Base-by-base conservation (phyloP, 1,139 yeast species). In the Saccharomycopsis hybrid region DNA sequence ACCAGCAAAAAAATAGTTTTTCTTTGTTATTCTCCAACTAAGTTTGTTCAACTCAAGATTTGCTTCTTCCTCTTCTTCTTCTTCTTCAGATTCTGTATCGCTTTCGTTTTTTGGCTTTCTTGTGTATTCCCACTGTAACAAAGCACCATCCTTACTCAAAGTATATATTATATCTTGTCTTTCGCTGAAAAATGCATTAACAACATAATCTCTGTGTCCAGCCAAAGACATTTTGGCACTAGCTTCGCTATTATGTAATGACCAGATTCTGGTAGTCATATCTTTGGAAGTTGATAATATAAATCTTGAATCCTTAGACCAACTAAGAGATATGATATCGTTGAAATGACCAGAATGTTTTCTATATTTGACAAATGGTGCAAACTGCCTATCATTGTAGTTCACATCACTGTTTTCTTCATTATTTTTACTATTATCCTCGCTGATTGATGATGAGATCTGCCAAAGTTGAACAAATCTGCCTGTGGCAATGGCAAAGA, bases 271-370 rank as follows among this genome's bases (percentile, higher is more conserved):
- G 1, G 96, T 80, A 0, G 97, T 85, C 76, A 92, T 73, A 68
- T 92, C 99, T 62, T 86, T 87, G 28, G 96, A 85, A 1, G 96
- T 77, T 3, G 96, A 80, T 41, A 92, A 71, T 61, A 92, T 77
- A 63, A 89, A 92, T 58, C 96, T 74, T 4, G 96, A 86, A 65
- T 92, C 98, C 36, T 73, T 75, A 0, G 97, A 87, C 98, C 98
- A 92, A 4, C 86, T 75, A 7, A 92, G 67, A 5, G 87, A 78
- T 1, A 80, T 76, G 29, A 94, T 80, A 57, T 87, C 95, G 48
- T 82, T 82, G 64, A 82, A 89, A 68, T 92, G 98, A 30, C 98
- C 99, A 2, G 97, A 88, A 60, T 89, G 89, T 4, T 86, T 78
- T 60, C 96, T 74, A 65, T 87, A 89, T 58, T 95, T 83, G 41